phyloP scores from a whole-genome alignment of 371 early-diverging fungal genomes.

The Mortierella sp. region DNA sequence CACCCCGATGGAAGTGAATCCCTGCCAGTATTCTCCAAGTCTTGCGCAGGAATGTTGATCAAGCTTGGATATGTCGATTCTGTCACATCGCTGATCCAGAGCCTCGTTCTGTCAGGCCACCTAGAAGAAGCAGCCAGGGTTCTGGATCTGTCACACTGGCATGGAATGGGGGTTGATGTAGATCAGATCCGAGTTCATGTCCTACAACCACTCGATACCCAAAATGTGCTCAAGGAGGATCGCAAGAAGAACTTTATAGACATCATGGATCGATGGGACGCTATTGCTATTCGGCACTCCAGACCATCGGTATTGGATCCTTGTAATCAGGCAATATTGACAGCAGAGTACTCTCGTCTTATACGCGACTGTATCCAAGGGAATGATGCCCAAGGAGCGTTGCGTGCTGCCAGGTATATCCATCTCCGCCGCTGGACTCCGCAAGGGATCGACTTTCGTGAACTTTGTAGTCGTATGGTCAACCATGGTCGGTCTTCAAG shows the following conservation, averaged over 20 bases:
- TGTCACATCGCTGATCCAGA: slow-evolving; percentile 15
- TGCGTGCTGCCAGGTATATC: slow-evolving; percentile 25
- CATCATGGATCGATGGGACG: slow-evolving; percentile 24
- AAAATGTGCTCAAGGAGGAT: too few relatives aligned
- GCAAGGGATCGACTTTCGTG: slow-evolving; percentile 20
- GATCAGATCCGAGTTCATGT: slow-evolving; percentile 19
- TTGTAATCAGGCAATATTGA: neutral
- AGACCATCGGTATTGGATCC: neutral
- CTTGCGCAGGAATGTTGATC: slow-evolving; percentile 20
- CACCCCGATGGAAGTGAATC: neutral
- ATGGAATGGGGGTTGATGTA: slow-evolving; percentile 10
- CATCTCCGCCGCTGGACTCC: slow-evolving; percentile 16
- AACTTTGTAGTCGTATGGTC: slow-evolving; percentile 37
- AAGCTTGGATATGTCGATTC: slow-evolving; percentile 2
- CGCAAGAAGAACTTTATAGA: neutral
- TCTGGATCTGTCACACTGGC: slow-evolving; percentile 14
- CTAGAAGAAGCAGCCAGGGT: slow-evolving; percentile 28
- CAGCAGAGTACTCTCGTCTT: slow-evolving; percentile 14
- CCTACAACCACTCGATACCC: neutral
- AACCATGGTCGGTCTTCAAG: slow-evolving; percentile 20
- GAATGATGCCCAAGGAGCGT: slow-evolving; percentile 21
- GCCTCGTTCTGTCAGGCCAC: slow-evolving; percentile 9
- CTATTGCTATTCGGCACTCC: neutral
- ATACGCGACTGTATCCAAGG: slow-evolving; percentile 11
- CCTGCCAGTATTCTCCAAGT: slow-evolving; percentile 20